These are phyloP conservation scores for Neonothopanus nambi DNA, from an alignment of 1,284 basidiomycete genomes.

Conservation along the genomic window DNA sequence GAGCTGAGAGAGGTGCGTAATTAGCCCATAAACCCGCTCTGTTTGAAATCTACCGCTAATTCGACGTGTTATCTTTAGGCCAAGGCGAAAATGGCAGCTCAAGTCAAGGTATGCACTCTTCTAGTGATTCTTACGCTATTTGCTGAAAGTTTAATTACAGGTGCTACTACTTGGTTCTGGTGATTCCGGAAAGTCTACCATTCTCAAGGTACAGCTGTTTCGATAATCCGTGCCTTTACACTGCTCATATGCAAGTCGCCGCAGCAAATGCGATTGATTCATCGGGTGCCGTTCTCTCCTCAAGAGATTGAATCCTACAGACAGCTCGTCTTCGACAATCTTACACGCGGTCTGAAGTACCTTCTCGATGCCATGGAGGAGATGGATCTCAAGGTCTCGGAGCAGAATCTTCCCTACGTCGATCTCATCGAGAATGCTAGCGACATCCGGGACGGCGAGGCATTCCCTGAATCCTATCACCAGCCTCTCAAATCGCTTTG, in stretches of 20 bases:
- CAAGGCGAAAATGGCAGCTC: conserved; percentile 62
- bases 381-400: conserved; percentile 73
- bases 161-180: conserved; percentile 91
- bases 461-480: conserved; percentile 68
- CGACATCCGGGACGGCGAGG: conserved; percentile 78
- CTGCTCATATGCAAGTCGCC: neutral
- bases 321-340: conserved; percentile 89
- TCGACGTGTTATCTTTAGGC: conserved; percentile 45
- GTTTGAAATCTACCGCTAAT: neutral
- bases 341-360: conserved; percentile 82
- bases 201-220: conserved; percentile 70
- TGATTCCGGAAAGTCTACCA: conserved; percentile 91
- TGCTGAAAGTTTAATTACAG: conserved; percentile 34
- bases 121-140: conserved; percentile 1
- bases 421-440: conserved; percentile 67
- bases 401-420: conserved; percentile 55
- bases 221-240: neutral
- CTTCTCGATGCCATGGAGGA: conserved; percentile 89
- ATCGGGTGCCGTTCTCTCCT: conserved; percentile 72
- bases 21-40: neutral
- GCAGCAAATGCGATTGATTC: conserved; percentile 89
- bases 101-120: conserved; percentile 75
- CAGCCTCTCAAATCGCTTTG: conserved; percentile 71
- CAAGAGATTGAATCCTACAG: conserved; percentile 81
- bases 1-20: conserved; percentile 58